phyloP scores from a whole-genome alignment of 345 rosid genomes.

The Eucalyptus curtisii region DNA sequence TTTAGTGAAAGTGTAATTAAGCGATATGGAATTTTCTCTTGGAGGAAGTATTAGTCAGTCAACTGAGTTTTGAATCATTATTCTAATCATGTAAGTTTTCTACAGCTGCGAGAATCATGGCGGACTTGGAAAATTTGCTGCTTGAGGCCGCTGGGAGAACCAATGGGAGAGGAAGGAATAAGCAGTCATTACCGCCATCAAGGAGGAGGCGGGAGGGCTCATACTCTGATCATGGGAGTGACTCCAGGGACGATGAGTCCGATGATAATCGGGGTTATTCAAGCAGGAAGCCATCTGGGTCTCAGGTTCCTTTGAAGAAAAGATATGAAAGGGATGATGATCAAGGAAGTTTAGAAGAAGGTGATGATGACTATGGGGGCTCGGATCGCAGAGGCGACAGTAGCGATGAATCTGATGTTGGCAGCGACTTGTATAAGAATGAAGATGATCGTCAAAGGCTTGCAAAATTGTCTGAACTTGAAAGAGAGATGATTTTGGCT shows the following conservation, averaged over 20 bases:
- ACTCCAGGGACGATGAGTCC: conserved; percentile 80
- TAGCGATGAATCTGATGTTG: conserved; percentile 83
- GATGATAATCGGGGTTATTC: conserved; percentile 64
- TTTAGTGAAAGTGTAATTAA: neutral
- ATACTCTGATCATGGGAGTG: conserved; percentile 83
- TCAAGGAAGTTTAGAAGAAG: conserved; percentile 58
- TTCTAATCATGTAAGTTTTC: neutral
- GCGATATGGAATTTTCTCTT: neutral
- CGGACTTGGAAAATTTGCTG: conserved; percentile 85
- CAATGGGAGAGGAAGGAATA: conserved; percentile 36
- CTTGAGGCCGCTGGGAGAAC: conserved; percentile 98
- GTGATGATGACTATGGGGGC: conserved; percentile 39
- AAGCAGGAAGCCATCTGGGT: conserved; percentile 75
- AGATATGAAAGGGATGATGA: conserved; percentile 80
- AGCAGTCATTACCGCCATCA: conserved; percentile 42
- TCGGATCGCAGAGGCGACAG: conserved; percentile 64
- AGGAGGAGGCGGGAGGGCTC: conserved; percentile 73
- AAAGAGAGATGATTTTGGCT: conserved; percentile 84
- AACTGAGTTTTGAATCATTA: neutral
- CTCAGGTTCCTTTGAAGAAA: conserved; percentile 94
- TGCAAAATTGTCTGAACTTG: conserved; percentile 71
- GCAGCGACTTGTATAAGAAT: conserved; percentile 82
- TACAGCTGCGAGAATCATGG: conserved; percentile 21
- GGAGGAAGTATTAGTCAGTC: neutral
- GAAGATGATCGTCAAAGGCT: conserved; percentile 75